A percentile compares a stretch with the other conserved stretches of the same genome.
Conservation (phyloP, 164 flowering plant genomes). For the Brasenia schreberi region DNA sequence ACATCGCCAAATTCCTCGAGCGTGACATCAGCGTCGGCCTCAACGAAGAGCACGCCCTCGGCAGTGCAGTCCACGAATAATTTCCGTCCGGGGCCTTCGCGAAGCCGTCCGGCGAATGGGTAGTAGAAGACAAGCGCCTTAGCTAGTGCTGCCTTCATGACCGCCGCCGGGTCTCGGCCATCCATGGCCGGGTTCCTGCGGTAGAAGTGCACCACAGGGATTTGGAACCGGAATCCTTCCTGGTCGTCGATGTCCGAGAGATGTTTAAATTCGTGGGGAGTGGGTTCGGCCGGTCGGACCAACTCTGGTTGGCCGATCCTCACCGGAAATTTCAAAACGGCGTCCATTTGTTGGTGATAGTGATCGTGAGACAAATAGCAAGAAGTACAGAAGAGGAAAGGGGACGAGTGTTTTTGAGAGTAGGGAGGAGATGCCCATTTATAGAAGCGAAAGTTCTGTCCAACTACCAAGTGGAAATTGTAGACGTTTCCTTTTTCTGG, state of each 20-base stretch:
- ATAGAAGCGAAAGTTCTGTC: too few species aligned
- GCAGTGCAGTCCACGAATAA: constrained; percentile 19
- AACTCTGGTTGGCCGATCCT: constrained; percentile 1
- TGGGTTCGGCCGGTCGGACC: constrained; percentile 14
- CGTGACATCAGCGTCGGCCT: constrained; percentile 14
- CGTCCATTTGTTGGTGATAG: background rate
- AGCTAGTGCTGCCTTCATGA: constrained; percentile 13
- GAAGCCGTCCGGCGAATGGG: constrained; percentile 22
- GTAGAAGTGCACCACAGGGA: constrained; percentile 15
- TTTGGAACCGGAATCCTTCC: constrained; percentile 17
- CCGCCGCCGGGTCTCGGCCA: constrained; percentile 14
- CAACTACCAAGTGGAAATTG: too few species aligned
- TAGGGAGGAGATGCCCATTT: too few species aligned
- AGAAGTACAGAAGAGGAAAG: too few species aligned
- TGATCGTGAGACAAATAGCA: background rate
- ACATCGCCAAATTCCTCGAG: constrained; percentile 21
- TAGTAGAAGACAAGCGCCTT: constrained; percentile 23
- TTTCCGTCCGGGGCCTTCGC: constrained; percentile 13
- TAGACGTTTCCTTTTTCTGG: too few species aligned
- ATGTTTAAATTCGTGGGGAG: constrained; percentile 17
- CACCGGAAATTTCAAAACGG: background rate
- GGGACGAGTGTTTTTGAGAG: too few species aligned
- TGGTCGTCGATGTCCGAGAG: constrained; percentile 29
- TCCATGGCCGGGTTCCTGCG: background rate
- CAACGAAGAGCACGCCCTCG: constrained; percentile 17